A percentile compares a stretch with the other conserved stretches of the same genome.
Conservation (phyloP, 257 asterid genomes). For the Striga asiatica region DNA sequence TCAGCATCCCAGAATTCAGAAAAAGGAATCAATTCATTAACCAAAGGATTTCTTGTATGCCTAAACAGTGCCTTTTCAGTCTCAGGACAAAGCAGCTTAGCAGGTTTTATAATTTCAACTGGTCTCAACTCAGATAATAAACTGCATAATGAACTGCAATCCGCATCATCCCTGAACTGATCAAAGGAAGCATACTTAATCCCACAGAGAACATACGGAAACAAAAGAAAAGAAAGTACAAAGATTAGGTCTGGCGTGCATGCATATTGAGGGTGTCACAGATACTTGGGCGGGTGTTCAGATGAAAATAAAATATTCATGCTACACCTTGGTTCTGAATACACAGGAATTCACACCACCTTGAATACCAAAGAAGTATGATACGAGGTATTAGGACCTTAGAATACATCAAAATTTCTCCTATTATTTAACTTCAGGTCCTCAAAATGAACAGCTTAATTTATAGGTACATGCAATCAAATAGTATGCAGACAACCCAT, state of each 20-base stretch:
- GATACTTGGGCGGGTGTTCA: neutral
- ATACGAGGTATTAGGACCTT: neutral
- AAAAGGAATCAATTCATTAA: constrained; percentile 74
- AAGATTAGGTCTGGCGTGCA: neutral
- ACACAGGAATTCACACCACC: neutral
- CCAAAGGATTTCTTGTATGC: constrained; percentile 74
- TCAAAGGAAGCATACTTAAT: constrained; percentile 21
- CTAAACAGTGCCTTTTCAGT: constrained; percentile 69
- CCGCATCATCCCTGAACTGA: constrained; percentile 92
- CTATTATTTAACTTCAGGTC: neutral
- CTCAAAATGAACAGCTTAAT: neutral
- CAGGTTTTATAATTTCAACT: constrained; percentile 85
- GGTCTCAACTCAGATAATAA: constrained; percentile 89
- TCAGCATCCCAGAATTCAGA: constrained; percentile 95
- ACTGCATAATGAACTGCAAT: constrained; percentile 76
- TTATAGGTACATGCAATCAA: neutral
- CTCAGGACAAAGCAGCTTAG: constrained; percentile 73
- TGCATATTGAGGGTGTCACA: neutral
- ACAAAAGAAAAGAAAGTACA: constrained; percentile 13
- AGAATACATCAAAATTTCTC: neutral
- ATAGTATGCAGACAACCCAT: neutral
- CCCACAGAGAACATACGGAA: constrained; percentile 1
- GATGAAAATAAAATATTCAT: neutral
- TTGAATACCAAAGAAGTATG: neutral
- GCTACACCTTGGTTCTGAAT: neutral